phyloP scores from a whole-genome alignment of 805 yeast genomes.

The Tanozyma kutaoensis region DNA sequence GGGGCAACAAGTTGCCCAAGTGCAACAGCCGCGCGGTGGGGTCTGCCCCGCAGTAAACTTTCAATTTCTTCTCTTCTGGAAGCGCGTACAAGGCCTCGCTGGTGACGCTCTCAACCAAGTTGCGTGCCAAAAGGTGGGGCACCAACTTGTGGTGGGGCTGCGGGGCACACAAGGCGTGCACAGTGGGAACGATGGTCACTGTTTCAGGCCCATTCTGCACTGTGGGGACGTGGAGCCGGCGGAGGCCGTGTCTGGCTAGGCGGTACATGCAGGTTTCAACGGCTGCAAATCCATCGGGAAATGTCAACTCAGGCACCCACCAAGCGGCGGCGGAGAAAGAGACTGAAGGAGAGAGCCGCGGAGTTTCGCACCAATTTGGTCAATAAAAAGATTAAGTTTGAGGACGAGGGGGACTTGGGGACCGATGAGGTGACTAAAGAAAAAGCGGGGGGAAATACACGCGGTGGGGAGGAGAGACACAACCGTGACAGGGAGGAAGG shows the following conservation, averaged over 20 bases:
- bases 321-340: constrained; percentile 2
- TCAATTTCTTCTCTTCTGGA: constrained; percentile 31
- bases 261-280: too few relatives aligned
- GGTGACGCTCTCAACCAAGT: constrained; percentile 24
- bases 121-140: constrained; percentile 21
- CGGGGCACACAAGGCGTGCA: constrained; percentile 8
- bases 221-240: too few relatives aligned
- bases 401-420: constrained; percentile 1
- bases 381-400: constrained; percentile 14
- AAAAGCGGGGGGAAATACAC: background rate
- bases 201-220: background rate
- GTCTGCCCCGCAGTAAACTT: constrained; percentile 88
- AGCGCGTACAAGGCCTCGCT: constrained; percentile 21
- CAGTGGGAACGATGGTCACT: constrained; percentile 20
- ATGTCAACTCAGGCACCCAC: too few relatives aligned
- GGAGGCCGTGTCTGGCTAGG: too few relatives aligned
- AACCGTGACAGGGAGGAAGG: background rate
- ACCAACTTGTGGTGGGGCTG: constrained; percentile 11
- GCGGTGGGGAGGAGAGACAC: background rate
- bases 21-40: constrained; percentile 88
- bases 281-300: too few relatives aligned
- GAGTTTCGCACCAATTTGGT: constrained; percentile 6
- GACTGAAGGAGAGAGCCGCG: constrained; percentile 1
- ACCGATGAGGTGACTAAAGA: background rate
- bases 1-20: constrained; percentile 80